Conservation (phyloP, 1,139 yeast species). For the Zygoascus sp. region DNA sequence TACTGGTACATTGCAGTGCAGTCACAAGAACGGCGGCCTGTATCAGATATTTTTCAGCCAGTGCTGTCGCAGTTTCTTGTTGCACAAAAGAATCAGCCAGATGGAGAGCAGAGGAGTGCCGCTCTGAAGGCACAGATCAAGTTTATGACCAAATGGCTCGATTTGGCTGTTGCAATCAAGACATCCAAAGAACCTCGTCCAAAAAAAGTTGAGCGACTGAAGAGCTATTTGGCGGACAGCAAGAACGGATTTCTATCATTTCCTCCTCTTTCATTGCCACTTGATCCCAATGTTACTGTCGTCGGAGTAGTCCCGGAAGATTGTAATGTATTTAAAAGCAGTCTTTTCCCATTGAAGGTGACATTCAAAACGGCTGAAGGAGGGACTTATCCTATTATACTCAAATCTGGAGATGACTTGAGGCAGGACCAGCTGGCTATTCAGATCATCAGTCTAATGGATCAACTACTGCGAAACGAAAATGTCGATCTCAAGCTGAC, state of each 20-base stretch:
- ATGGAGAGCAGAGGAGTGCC: slow-evolving; percentile 28
- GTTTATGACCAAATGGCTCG: slow-evolving; percentile 41
- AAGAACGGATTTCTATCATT: slow-evolving; percentile 40
- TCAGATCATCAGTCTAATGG: slow-evolving; percentile 89
- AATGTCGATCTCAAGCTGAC: slow-evolving; percentile 82
- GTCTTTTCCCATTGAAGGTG: slow-evolving; percentile 81
- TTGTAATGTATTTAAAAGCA: slow-evolving; percentile 83
- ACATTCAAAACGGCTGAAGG: slow-evolving; percentile 64
- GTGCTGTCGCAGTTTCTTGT: slow-evolving; percentile 32
- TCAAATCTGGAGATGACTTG: slow-evolving; percentile 92
- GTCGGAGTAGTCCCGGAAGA: slow-evolving; percentile 78
- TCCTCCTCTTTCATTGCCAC: slow-evolving; percentile 61
- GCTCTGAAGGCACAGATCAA: slow-evolving; percentile 42
- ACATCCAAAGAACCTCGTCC: slow-evolving; percentile 52
- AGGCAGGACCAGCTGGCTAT: slow-evolving; percentile 95
- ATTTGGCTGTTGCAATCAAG: slow-evolving; percentile 44
- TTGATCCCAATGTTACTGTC: slow-evolving; percentile 63
- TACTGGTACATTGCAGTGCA: slow-evolving; percentile 94
- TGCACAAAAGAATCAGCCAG: slow-evolving; percentile 28
- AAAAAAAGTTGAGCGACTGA: slow-evolving; percentile 47
- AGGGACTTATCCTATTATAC: slow-evolving; percentile 71
- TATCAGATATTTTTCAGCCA: slow-evolving; percentile 27
- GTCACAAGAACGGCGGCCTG: slow-evolving; percentile 34
- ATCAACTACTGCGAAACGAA: slow-evolving; percentile 79
- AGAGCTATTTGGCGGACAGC: slow-evolving; percentile 36